Evolutionary conservation across 2,329 filamentous ascomycete species (phyloP), one percentile per base, ranked within the genome.

Genomic region (Nemania sp.): DNA sequence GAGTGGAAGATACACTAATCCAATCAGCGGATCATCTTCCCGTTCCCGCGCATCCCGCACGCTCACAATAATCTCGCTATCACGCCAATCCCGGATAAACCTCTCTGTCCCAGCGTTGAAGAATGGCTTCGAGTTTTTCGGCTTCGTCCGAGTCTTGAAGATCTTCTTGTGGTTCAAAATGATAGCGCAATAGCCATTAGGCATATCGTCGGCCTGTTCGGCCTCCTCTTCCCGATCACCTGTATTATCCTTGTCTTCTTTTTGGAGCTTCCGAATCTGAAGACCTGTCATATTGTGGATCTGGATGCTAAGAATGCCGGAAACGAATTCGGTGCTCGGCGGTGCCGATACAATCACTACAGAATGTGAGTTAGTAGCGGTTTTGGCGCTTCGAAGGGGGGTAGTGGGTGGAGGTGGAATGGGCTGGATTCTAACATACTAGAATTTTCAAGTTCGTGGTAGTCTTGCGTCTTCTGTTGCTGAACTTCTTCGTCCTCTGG

Each of bases 101-200:
- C 90, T 86, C 77, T 94, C 92, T 1, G 88, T 92, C 5, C 90
- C 90, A 2, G 92, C 91, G 71, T 93, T 93, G 83, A 92, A 93
- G 78, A 93, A 93, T 0, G 92, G 92, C 73, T 92, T 93, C 0
- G 89, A 86, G 69, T 93, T 93, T 80, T 93, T 92, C 0, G 92
- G 91, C 79, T 94, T 93, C 0, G 91, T 92, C 18, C 92, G 83
- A 1, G 91, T 92, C 73, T 86, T 89, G 80, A 90, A 94, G 13
- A 85, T 82, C 76, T 87, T 93, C 71, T 86, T 86, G 75, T 93
- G 90, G 75, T 93, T 93, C 72, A 93, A 79, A 51, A 93, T 91
- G 72, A 93, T 87, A 35, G 86, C 92, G 77, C 90, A 92, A 76
- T 93, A 94, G 27, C 89, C 84, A 55, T 89, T 91, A 0, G 91